These are phyloP conservation scores for Sphagnum fallax DNA, from an alignment of 228 moss, liverwort and hornwort genomes.

Conservation along the genomic window DNA sequence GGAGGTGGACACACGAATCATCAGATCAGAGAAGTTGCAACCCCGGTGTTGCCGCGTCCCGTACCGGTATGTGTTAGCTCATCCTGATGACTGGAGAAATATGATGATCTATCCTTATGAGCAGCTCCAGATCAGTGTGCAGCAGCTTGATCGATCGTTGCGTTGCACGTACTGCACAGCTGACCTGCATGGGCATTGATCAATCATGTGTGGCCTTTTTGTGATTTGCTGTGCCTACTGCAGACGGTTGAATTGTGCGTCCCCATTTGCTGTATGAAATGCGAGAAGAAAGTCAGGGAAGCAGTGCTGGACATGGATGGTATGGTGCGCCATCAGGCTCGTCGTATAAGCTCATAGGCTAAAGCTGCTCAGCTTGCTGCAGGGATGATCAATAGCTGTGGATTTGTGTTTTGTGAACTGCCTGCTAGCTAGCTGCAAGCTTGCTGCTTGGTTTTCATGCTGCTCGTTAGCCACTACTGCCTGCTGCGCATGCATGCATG, in stretches of 20 bases:
- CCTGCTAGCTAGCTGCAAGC: not conserved
- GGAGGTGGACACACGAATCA: not conserved
- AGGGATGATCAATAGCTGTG: too few species aligned
- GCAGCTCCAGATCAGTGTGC: too few species aligned
- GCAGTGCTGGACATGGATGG: conserved; percentile 14
- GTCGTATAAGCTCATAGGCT: too few species aligned
- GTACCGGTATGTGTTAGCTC: not conserved
- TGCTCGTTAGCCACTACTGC: not conserved
- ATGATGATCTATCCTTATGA: not conserved
- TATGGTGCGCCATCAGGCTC: not conserved
- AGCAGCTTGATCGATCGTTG: too few species aligned
- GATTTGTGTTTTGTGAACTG: not conserved
- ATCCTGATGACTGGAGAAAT: not conserved
- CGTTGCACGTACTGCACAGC: too few species aligned
- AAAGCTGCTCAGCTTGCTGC: too few species aligned
- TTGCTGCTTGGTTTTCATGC: not conserved
- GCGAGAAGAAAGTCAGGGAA: conserved; percentile 28
- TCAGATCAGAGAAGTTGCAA: not conserved
- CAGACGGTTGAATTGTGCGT: conserved; percentile 13
- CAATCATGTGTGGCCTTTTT: not conserved
- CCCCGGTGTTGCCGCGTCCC: not conserved
- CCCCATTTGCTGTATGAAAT: conserved; percentile 24
- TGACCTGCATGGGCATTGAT: not conserved
- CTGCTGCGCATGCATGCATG: not conserved
- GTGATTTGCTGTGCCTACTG: not conserved